These are phyloP conservation scores for Marasmius tenuissimus DNA, from an alignment of 1,284 basidiomycete genomes.

Conservation along the genomic window DNA sequence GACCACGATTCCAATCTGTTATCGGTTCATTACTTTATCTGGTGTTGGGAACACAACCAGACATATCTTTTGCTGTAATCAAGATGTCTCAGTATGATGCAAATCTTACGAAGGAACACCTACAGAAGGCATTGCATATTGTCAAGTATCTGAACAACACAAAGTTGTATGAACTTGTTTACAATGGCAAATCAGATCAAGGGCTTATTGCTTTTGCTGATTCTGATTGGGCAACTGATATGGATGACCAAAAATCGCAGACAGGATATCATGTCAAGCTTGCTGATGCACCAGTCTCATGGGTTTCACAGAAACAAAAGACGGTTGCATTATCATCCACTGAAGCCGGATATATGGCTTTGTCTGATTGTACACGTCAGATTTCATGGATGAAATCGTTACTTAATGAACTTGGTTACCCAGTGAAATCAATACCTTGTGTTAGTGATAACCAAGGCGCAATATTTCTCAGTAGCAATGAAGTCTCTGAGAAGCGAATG, in stretches of 20 bases:
- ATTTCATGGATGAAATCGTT: constrained; percentile 7
- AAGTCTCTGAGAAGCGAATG: constrained; percentile 24
- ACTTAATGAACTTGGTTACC: constrained; percentile 21
- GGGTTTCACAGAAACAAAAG: background rate
- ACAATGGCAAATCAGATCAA: constrained; percentile 12
- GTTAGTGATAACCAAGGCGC: constrained; percentile 36
- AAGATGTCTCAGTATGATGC: background rate
- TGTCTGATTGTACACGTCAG: background rate
- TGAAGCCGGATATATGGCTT: background rate
- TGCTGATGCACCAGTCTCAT: constrained; percentile 13
- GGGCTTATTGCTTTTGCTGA: constrained; percentile 17
- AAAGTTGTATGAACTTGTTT: constrained; percentile 11
- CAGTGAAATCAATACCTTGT: constrained; percentile 11
- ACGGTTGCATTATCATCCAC: background rate
- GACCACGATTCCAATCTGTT: constrained; percentile 2
- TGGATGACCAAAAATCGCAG: constrained; percentile 14
- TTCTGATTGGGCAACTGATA: constrained; percentile 27
- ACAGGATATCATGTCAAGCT: constrained; percentile 23
- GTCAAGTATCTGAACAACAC: background rate
- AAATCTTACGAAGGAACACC: background rate
- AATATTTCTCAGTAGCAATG: constrained; percentile 30
- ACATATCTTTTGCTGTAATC: background rate
- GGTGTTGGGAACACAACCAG: background rate
- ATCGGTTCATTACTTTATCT: background rate
- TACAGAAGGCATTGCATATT: background rate